phyloP scores from a whole-genome alignment of 2,329 filamentous ascomycete species.

The Aspergillus alliaceus region DNA sequence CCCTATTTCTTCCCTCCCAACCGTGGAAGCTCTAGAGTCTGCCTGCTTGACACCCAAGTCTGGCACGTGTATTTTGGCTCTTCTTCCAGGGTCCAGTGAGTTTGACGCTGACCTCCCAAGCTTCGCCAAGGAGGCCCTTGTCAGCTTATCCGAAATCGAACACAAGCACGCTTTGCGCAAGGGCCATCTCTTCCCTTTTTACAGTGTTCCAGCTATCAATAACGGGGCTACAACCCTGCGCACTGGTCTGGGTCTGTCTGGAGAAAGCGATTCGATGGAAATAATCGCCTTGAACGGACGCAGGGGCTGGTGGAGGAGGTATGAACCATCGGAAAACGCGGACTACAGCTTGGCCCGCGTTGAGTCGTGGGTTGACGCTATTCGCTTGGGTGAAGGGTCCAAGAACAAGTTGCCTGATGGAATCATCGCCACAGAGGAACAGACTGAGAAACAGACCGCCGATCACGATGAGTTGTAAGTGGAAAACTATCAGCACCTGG shows the following conservation, averaged over 20 bases:
- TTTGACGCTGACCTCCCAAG: constrained; percentile 49
- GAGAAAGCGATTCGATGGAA: constrained; percentile 56
- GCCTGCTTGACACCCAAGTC: constrained; percentile 75
- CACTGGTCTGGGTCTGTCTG: constrained; percentile 61
- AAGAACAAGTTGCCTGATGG: constrained; percentile 73
- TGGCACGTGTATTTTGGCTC: constrained; percentile 77
- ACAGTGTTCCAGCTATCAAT: constrained; percentile 66
- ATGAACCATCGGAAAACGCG: constrained; percentile 56
- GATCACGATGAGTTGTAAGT: constrained; percentile 47
- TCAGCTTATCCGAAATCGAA: constrained; percentile 69
- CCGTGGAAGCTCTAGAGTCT: constrained; percentile 63
- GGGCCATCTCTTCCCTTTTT: constrained; percentile 78
- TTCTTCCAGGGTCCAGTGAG: constrained; percentile 59
- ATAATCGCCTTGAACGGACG: constrained; percentile 83
- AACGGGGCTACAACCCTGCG: constrained; percentile 57
- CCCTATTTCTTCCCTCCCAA: constrained; percentile 65
- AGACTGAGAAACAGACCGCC: constrained; percentile 35
- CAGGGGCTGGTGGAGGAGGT: constrained; percentile 81
- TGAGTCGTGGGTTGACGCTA: constrained; percentile 86
- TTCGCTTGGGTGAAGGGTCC: constrained; percentile 80
- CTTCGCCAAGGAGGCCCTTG: constrained; percentile 54
- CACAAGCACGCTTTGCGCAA: constrained; percentile 70
- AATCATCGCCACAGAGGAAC: constrained; percentile 48
- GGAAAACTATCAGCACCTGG: neutral
- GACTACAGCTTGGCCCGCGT: constrained; percentile 57